Conservation (phyloP, 2,329 filamentous ascomycete genomes). For the Calonectria leucothoes region DNA sequence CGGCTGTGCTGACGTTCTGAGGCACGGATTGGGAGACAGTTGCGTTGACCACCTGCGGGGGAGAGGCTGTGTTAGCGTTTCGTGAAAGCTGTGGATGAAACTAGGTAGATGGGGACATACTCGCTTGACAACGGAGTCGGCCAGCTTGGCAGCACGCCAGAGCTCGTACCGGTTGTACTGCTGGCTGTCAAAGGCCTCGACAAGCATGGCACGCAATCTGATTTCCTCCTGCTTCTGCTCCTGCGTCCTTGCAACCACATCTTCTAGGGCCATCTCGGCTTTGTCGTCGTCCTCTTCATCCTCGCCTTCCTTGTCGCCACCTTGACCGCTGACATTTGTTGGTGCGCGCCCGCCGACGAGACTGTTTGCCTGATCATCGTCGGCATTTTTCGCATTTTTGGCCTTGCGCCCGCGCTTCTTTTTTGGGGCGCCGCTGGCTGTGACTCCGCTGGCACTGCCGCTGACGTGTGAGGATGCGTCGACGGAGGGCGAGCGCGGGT, state of each 20-base stretch:
- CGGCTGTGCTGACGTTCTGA: conserved; percentile 78
- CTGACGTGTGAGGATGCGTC: conserved; percentile 71
- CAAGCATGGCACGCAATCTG: conserved; percentile 68
- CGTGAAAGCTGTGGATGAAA: not conserved
- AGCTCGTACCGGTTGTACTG: conserved; percentile 78
- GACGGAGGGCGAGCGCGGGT: conserved; percentile 73
- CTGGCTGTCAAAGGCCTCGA: conserved; percentile 72
- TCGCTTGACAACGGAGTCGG: conserved; percentile 75
- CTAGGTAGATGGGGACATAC: conserved; percentile 52
- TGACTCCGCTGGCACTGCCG: conserved; percentile 65
- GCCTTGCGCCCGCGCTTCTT: conserved; percentile 73
- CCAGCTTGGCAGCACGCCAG: conserved; percentile 76
- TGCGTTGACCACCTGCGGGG: conserved; percentile 76
- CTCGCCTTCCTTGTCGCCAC: conserved; percentile 59
- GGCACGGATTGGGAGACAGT: conserved; percentile 85
- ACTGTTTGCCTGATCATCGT: conserved; percentile 58
- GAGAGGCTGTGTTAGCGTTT: conserved; percentile 18
- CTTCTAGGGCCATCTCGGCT: conserved; percentile 67
- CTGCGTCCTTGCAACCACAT: conserved; percentile 70
- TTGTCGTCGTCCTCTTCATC: conserved; percentile 69
- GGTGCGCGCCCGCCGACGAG: conserved; percentile 54
- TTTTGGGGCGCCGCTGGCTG: conserved; percentile 55
- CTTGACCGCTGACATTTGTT: conserved; percentile 58
- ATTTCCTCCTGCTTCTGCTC: conserved; percentile 75
- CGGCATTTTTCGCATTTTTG: conserved; percentile 63